Conservation (phyloP, 331 rosid genomes). For the Spiraea crenata region DNA sequence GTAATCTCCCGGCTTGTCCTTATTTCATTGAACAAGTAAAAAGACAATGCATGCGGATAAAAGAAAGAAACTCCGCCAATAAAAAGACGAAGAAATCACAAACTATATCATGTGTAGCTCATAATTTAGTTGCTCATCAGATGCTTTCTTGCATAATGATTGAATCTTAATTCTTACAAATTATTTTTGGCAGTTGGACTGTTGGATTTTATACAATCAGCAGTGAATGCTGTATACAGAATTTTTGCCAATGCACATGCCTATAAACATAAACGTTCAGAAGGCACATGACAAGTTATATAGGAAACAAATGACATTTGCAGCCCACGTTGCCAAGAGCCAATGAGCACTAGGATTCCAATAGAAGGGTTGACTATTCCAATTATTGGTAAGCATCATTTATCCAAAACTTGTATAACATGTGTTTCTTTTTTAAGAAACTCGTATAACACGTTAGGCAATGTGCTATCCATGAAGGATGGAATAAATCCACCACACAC, state of each 20-base stretch:
- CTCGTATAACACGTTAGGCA: not conserved
- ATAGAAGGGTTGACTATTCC: not conserved
- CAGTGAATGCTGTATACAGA: too few relatives aligned
- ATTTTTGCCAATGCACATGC: not conserved
- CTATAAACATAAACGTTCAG: not conserved
- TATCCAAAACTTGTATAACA: not conserved
- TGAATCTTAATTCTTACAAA: not conserved
- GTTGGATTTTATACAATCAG: too few relatives aligned
- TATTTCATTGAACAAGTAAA: too few relatives aligned
- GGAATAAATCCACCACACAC: not conserved
- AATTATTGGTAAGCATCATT: not conserved
- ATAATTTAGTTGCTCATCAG: not conserved
- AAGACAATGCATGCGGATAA: too few relatives aligned
- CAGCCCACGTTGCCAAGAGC: constrained; percentile 9
- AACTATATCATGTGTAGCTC: too few relatives aligned
- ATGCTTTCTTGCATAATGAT: not conserved
- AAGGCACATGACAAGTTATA: constrained; percentile 1
- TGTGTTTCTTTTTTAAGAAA: too few relatives aligned
- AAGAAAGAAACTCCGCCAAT: too few relatives aligned
- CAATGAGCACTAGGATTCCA: not conserved
- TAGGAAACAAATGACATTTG: not conserved
- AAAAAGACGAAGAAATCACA: too few relatives aligned
- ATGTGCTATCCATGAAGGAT: not conserved
- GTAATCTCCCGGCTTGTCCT: too few relatives aligned
- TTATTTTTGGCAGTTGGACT: not conserved